phyloP scores from a whole-genome alignment of 371 early-diverging fungal genomes.

The Amoeboaphelidium protococcarum region DNA sequence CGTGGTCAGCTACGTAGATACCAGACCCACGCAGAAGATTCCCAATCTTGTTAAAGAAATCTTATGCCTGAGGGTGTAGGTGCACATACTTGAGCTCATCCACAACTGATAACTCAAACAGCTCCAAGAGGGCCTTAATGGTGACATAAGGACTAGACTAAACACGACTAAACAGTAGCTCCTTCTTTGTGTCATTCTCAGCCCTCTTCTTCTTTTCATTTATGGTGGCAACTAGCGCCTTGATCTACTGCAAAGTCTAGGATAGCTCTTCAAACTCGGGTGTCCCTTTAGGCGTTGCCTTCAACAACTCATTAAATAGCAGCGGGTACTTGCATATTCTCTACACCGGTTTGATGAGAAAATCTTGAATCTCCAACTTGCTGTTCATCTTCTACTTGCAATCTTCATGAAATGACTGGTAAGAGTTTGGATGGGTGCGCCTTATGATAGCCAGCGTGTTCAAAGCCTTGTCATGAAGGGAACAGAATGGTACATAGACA shows the following conservation, averaged over 20 bases:
- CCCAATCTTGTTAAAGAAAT: background rate
- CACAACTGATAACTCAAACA: background rate
- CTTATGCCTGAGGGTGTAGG: background rate
- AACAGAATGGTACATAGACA: background rate
- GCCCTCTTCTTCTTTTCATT: background rate
- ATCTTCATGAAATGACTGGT: background rate
- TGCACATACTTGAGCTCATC: background rate
- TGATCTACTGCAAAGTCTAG: background rate
- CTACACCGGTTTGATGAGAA: constrained; percentile 88
- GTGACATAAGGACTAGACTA: background rate
- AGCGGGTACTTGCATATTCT: constrained; percentile 89
- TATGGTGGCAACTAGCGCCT: background rate
- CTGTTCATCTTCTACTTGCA: background rate
- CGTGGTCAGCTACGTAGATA: background rate
- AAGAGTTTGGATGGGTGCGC: background rate
- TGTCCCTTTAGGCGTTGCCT: background rate
- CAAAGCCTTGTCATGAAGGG: background rate
- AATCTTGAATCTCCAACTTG: constrained; percentile 2
- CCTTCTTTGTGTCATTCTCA: background rate
- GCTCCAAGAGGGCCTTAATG: background rate
- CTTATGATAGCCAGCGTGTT: background rate
- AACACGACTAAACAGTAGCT: background rate
- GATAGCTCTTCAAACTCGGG: background rate
- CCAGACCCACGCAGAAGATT: background rate
- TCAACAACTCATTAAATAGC: constrained; percentile 25